phyloP scores from a whole-genome alignment of 345 rosid genomes.

The Dipteronia dyeriana region DNA sequence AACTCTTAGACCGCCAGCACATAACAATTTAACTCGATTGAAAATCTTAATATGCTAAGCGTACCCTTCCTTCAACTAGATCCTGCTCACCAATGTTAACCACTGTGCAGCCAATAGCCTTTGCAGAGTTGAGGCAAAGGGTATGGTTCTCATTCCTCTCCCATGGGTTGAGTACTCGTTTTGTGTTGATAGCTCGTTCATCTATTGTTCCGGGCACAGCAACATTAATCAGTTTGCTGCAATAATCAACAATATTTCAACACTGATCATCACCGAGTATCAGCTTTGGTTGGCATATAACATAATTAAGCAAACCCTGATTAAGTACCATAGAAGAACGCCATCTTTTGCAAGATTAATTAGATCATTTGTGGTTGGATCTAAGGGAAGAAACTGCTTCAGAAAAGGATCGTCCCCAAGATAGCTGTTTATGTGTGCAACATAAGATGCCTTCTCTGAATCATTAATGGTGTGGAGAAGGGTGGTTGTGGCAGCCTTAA shows the following conservation, averaged over 20 bases:
- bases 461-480: conserved; percentile 71
- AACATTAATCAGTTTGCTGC: conserved; percentile 88
- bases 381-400: conserved; percentile 88
- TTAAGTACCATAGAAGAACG: conserved; percentile 74
- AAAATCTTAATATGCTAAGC: conserved; percentile 29
- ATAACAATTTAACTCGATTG: conserved; percentile 3
- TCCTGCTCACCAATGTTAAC: conserved; percentile 86
- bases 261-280: conserved; percentile 13
- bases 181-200: conserved; percentile 87
- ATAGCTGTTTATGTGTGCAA: conserved; percentile 86
- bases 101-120: conserved; percentile 87
- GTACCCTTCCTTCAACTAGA: conserved; percentile 86
- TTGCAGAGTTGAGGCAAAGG: conserved; percentile 90
- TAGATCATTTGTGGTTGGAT: conserved; percentile 68
- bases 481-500: conserved; percentile 65
- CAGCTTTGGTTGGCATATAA: background rate
- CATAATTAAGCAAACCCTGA: conserved; percentile 20
- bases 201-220: conserved; percentile 92
- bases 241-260: conserved; percentile 22
- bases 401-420: conserved; percentile 85
- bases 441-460: conserved; percentile 80
- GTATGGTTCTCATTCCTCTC: conserved; percentile 97
- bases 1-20: conserved; percentile 3
- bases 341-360: conserved; percentile 88
- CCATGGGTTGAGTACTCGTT: conserved; percentile 82